Conservation (phyloP, 2,329 filamentous ascomycete species). For the Fusarium caatingaense region DNA sequence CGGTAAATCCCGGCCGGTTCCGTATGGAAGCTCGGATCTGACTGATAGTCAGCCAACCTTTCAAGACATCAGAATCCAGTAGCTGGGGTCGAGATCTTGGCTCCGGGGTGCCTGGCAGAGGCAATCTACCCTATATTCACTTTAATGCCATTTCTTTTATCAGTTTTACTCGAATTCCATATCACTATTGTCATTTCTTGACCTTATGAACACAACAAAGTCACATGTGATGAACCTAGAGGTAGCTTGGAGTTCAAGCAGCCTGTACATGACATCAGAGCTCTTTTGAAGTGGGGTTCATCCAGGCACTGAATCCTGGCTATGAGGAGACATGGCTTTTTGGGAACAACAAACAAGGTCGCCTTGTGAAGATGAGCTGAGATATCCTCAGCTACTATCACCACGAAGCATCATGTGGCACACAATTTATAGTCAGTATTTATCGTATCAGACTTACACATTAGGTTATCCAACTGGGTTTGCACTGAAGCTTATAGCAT, state of each 20-base stretch:
- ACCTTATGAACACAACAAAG: neutral
- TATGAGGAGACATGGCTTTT: neutral
- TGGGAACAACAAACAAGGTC: neutral
- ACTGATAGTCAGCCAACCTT: slow-evolving; percentile 25
- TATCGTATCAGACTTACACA: neutral
- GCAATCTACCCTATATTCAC: slow-evolving; percentile 7
- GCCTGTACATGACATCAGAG: slow-evolving; percentile 19
- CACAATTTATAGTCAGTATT: neutral
- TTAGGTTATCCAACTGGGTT: neutral
- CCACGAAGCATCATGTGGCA: slow-evolving; percentile 6
- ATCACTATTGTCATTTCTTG: neutral
- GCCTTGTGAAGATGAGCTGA: neutral
- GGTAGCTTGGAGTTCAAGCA: neutral
- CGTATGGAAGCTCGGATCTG: slow-evolving; percentile 38
- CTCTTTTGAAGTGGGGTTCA: slow-evolving; percentile 1
- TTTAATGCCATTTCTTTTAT: neutral
- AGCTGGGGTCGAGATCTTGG: slow-evolving; percentile 23
- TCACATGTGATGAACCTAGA: neutral
- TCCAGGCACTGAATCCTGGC: neutral
- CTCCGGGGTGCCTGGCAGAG: slow-evolving; percentile 15
- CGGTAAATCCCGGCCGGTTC: slow-evolving; percentile 44
- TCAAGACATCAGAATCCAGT: slow-evolving; percentile 29
- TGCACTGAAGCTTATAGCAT: neutral
- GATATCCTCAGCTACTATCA: slow-evolving; percentile 10
- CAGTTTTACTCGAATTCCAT: neutral